Conservation (phyloP, 2,329 filamentous ascomycete genomes). For the Neofusicoccum parvum region DNA sequence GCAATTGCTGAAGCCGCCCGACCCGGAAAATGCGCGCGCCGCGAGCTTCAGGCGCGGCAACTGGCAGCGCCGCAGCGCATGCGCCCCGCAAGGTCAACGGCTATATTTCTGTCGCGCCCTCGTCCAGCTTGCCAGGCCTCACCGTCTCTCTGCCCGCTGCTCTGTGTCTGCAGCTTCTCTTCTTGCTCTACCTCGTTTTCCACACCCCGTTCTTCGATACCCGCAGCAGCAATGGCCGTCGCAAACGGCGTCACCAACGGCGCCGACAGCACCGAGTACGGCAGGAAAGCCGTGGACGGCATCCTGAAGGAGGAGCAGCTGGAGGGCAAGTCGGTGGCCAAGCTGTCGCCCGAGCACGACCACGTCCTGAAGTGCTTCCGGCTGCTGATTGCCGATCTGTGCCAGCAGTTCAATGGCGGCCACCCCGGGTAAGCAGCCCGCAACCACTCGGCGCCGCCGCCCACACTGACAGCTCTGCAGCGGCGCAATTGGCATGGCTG, state of each 20-base stretch:
- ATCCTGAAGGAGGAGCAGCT: slow-evolving; percentile 30
- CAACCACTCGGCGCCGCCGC: background rate
- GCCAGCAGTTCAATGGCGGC: slow-evolving; percentile 69
- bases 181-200: background rate
- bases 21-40: background rate
- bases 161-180: background rate
- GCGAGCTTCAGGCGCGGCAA: background rate
- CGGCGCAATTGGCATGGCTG: slow-evolving; percentile 62
- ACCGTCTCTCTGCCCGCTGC: background rate
- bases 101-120: background rate
- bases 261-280: slow-evolving; percentile 27
- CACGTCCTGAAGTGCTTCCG: slow-evolving; percentile 63
- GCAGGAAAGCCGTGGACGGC: slow-evolving; percentile 29
- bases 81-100: slow-evolving; percentile 2
- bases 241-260: slow-evolving; percentile 14
- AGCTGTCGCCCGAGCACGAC: slow-evolving; percentile 42
- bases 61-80: background rate
- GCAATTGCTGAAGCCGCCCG: background rate
- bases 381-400: slow-evolving; percentile 67
- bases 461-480: slow-evolving; percentile 31
- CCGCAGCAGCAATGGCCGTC: slow-evolving; percentile 8
- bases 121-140: background rate
- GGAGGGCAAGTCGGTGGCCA: slow-evolving; percentile 24
- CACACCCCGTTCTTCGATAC: background rate
- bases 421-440: slow-evolving; percentile 61